These are phyloP conservation scores for Venturia oleaginea DNA, from an alignment of 2,329 filamentous ascomycete species.

Conservation along the genomic window DNA sequence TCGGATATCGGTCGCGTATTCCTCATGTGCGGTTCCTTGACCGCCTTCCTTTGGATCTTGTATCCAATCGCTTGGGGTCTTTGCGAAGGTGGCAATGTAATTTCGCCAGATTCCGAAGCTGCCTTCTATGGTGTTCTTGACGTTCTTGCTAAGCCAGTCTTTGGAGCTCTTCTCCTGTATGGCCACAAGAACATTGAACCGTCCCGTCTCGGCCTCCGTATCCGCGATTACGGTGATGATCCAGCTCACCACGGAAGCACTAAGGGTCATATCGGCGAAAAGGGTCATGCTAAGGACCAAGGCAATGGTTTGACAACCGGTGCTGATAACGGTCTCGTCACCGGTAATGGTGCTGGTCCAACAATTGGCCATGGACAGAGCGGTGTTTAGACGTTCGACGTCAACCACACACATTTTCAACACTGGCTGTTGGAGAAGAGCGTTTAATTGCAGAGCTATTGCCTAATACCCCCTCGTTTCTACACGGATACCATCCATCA, in stretches of 20 bases:
- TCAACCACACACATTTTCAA: neutral
- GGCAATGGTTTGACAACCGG: slow-evolving; percentile 17
- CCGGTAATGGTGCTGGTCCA: neutral
- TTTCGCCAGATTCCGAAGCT: slow-evolving; percentile 56
- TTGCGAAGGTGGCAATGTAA: slow-evolving; percentile 55
- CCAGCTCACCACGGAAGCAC: slow-evolving; percentile 22
- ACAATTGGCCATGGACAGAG: neutral
- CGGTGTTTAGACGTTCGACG: neutral
- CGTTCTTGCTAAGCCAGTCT: slow-evolving; percentile 54
- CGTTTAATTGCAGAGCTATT: neutral
- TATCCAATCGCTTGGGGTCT: slow-evolving; percentile 59
- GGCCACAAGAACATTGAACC: slow-evolving; percentile 56
- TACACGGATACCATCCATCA: neutral
- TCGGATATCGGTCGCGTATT: slow-evolving; percentile 45
- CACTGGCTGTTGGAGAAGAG: neutral
- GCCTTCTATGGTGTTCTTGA: slow-evolving; percentile 62
- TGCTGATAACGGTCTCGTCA: neutral
- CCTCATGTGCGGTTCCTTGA: slow-evolving; percentile 47
- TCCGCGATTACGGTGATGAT: slow-evolving; percentile 39
- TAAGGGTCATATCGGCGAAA: slow-evolving; percentile 11
- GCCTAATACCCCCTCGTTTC: neutral
- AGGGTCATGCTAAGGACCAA: slow-evolving; percentile 16
- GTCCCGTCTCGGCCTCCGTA: slow-evolving; percentile 44
- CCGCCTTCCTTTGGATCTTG: slow-evolving; percentile 53
- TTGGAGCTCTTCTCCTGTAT: slow-evolving; percentile 51